Conservation (phyloP, 2,329 filamentous ascomycete species). For the Cladosporium sp. region DNA sequence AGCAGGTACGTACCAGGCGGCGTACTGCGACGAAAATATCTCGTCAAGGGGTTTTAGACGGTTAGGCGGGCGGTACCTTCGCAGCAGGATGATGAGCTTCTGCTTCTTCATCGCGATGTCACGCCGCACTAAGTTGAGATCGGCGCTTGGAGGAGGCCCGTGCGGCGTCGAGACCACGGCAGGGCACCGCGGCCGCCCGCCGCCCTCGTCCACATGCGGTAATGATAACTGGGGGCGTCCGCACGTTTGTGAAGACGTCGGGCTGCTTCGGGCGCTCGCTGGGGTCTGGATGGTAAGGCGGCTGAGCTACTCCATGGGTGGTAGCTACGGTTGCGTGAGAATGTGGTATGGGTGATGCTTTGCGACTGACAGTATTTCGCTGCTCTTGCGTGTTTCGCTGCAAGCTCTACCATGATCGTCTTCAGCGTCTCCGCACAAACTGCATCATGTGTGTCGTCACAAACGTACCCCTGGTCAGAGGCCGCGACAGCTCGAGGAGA, state of each 20-base stretch:
- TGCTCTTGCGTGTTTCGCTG: too few species aligned
- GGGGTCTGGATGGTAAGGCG: not conserved
- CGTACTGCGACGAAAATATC: not conserved
- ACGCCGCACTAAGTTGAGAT: conserved; percentile 3
- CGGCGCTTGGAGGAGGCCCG: not conserved
- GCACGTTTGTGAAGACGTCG: not conserved
- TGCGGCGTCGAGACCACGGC: not conserved
- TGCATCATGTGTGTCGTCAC: too few species aligned
- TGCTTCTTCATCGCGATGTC: conserved; percentile 7
- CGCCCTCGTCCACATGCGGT: not conserved
- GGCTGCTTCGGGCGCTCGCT: not conserved
- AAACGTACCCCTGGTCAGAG: too few species aligned
- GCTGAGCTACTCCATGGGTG: too few species aligned
- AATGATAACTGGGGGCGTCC: not conserved
- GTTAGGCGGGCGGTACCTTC: too few species aligned
- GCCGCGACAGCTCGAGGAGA: too few species aligned
- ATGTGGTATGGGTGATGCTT: too few species aligned
- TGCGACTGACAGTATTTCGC: too few species aligned
- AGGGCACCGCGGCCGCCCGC: not conserved
- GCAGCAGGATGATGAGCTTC: not conserved
- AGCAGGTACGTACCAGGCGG: too few species aligned
- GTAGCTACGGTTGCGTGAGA: too few species aligned
- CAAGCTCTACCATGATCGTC: too few species aligned
- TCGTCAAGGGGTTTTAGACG: not conserved
- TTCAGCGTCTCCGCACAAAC: too few species aligned